Evolutionary conservation across 2,329 filamentous ascomycete genomes (phyloP), one percentile per base, ranked within the genome.

Genomic region (Aureobasidium sp.): DNA sequence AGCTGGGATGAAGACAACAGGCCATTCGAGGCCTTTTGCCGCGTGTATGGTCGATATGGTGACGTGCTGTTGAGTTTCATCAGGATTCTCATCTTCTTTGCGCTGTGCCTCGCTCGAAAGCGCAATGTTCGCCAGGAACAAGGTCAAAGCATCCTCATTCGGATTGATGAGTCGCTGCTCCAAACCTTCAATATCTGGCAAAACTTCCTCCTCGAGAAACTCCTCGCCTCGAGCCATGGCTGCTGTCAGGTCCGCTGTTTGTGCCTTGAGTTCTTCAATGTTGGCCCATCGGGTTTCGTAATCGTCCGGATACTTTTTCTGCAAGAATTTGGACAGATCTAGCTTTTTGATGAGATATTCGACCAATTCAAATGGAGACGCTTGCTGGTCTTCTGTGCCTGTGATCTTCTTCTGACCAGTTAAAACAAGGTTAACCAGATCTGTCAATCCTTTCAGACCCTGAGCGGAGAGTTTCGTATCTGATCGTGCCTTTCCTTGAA

Each of bases 11-110:
- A 97, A 97, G 1, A 97, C 91, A 1, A 96, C 82, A 0, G 93
- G 93, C 94, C 94, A 99, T 73, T 99, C 93, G 1, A 99, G 80
- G 3, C 93, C 93, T 74, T 99, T 99, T 3, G 93, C 91, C 0
- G 92, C 91, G 71, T 99, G 93, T 11, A 99, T 97, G 0, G 93
- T 99, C 6, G 91, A 97, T 29, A 99, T 90, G 0, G 92, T 97
- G 25, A 97, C 84, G 29, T 61, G 57, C 48, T 61, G 64, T 39
- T 75, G 69, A 1, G 74, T 82, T 32, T 78, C 78, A 58, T 83
- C 80, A 27, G 80, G 78, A 2, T 81, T 79, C 3, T 82, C 79
- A 10, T 84, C 81, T 29, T 85, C 82, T 21, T 83, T 84, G n/a
- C 74, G 68, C 67, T 90, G 86, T 0, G 87, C 82, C 65, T 95